A percentile compares a stretch with the other conserved stretches of the same genome.
phyloP scores from a whole-genome alignment of 2,329 filamentous ascomycete species.

The Fulvia fulva region DNA sequence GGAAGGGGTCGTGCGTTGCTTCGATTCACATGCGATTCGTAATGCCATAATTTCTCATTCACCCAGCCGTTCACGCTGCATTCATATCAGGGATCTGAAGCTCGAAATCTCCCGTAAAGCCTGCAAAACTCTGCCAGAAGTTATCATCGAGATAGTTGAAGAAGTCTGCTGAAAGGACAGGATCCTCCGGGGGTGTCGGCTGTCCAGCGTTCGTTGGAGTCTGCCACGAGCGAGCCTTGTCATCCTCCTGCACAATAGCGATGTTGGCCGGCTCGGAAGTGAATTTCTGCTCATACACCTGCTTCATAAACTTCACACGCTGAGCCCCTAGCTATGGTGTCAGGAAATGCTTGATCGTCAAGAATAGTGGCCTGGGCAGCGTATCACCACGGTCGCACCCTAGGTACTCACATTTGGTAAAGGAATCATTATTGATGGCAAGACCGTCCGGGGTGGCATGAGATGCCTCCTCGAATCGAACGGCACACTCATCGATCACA shows the following conservation, averaged over 20 bases:
- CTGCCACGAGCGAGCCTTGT: conserved; percentile 3
- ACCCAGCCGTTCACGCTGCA: too few relatives aligned
- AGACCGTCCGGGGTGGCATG: conserved; percentile 24
- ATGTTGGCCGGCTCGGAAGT: neutral
- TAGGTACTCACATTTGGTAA: conserved; percentile 23
- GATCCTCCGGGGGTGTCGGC: conserved; percentile 6
- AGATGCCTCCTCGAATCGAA: conserved; percentile 20
- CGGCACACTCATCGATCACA: conserved; percentile 22
- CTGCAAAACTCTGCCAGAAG: conserved; percentile 25
- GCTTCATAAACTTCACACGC: conserved; percentile 27
- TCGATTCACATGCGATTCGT: too few relatives aligned
- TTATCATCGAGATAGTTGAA: conserved; percentile 28
- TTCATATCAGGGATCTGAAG: conserved; percentile 2
- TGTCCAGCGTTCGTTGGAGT: conserved; percentile 1
- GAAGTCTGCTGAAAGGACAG: conserved; percentile 24
- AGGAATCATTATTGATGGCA: conserved; percentile 27
- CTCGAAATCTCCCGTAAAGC: conserved; percentile 19
- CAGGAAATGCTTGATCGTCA: neutral
- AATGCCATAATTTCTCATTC: neutral
- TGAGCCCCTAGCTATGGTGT: conserved; percentile 13
- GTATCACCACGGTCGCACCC: too few relatives aligned
- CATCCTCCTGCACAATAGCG: neutral
- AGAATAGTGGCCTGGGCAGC: too few relatives aligned
- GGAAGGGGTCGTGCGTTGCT: too few relatives aligned
- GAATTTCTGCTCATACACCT: conserved; percentile 26